phyloP scores from a whole-genome alignment of 2,329 filamentous ascomycete species.

The Beauveria sp. region DNA sequence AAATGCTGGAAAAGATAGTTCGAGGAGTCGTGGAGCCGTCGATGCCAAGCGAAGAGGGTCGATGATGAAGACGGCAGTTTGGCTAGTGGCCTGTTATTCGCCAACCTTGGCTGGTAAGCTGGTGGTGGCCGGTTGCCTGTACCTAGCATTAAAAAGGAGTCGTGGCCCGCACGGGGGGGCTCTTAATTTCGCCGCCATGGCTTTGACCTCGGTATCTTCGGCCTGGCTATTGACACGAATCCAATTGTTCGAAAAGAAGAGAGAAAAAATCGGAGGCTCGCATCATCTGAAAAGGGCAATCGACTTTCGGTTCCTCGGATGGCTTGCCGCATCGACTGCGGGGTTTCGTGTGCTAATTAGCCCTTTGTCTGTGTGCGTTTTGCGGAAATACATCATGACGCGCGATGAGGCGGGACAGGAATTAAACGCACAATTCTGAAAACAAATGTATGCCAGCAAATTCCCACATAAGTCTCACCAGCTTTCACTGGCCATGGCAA shows the following conservation, averaged over 20 bases:
- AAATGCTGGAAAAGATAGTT: neutral
- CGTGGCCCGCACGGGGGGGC: neutral
- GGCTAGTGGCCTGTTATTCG: neutral
- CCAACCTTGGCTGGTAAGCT: neutral
- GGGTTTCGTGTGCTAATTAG: constrained; percentile 10
- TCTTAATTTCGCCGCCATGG: neutral
- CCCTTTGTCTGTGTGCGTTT: neutral
- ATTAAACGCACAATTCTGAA: too few relatives aligned
- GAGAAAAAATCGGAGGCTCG: neutral
- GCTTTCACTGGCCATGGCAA: neutral
- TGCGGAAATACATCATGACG: neutral
- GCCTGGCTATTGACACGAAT: too few relatives aligned
- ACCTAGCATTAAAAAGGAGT: neutral
- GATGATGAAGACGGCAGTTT: neutral
- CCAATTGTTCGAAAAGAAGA: neutral
- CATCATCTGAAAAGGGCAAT: constrained; percentile 5
- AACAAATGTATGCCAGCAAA: too few relatives aligned
- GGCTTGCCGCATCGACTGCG: constrained; percentile 4
- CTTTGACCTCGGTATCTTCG: neutral
- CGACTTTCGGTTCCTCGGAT: neutral
- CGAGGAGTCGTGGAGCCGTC: neutral
- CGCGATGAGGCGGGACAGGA: neutral
- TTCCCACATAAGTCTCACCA: too few relatives aligned
- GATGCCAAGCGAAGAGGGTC: neutral
- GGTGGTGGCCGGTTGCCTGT: too few relatives aligned